Evolutionary conservation across 1,284 basidiomycete genomes (phyloP).

Genomic region (Ceratobasidium theobromae): DNA sequence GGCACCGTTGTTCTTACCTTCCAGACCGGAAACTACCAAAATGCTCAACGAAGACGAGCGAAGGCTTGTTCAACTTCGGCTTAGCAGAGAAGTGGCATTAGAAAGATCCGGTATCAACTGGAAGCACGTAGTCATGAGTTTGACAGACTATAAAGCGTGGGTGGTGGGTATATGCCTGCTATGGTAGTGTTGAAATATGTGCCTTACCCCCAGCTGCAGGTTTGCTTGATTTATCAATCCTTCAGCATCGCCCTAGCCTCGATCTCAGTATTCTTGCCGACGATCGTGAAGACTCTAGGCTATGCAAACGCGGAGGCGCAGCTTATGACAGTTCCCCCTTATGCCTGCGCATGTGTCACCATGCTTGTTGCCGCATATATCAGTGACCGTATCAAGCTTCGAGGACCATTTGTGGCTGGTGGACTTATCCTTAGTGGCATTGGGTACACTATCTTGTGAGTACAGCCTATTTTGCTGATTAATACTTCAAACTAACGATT

Average conservation of each 20-base stretch:
- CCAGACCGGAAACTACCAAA: conserved; percentile 32
- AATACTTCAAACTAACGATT: conserved; percentile 40
- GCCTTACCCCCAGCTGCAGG: no score
- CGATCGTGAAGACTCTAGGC: conserved; percentile 41
- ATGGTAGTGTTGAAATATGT: background rate
- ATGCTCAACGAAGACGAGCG: conserved; percentile 34
- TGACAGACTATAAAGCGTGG: conserved; percentile 27
- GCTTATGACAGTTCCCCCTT: conserved; percentile 50
- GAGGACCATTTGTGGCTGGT: conserved; percentile 42
- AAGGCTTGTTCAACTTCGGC: conserved; percentile 20
- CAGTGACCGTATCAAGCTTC: conserved; percentile 44
- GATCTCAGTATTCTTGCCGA: conserved; percentile 6
- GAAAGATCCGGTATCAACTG: conserved; percentile 23
- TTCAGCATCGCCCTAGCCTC: conserved; percentile 15
- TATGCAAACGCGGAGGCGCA: conserved; percentile 46
- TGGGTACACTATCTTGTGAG: conserved; percentile 46
- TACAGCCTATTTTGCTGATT: conserved; percentile 37
- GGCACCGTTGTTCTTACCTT: conserved; percentile 28
- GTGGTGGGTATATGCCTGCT: conserved; percentile 14
- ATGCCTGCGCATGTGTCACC: conserved; percentile 47
- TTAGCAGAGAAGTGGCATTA: conserved; percentile 25
- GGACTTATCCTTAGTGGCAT: conserved; percentile 46
- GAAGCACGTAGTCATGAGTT: conserved; percentile 21
- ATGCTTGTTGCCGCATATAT: conserved; percentile 46
- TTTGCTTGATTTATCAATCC: conserved; percentile 25